Conservation (phyloP, 768 basidiomycete species). For the Trametopsis cervina region DNA sequence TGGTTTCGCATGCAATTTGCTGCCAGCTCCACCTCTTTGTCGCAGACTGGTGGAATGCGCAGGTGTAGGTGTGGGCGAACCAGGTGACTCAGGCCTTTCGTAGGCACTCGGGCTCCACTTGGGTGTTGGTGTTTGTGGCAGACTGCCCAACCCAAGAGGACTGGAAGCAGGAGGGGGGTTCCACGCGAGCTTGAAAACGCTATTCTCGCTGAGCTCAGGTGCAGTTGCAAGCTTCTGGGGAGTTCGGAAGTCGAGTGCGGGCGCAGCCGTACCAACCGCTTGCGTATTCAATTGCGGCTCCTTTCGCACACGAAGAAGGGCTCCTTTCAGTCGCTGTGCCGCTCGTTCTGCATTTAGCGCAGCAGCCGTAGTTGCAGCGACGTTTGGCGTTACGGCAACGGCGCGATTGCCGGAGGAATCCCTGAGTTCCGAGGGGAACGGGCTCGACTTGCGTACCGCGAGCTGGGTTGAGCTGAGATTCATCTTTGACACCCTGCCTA, state of each 20-base stretch:
- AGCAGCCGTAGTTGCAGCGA: slow-evolving; percentile 70
- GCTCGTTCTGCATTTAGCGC: slow-evolving; percentile 78
- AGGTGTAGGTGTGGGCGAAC: slow-evolving; percentile 5
- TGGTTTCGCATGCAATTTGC: slow-evolving; percentile 26
- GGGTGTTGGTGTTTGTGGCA: slow-evolving; percentile 1
- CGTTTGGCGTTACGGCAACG: slow-evolving; percentile 43
- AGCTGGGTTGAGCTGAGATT: slow-evolving; percentile 27
- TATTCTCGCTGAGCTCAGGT: background rate
- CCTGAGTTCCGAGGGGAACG: slow-evolving; percentile 12
- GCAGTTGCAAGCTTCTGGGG: slow-evolving; percentile 20
- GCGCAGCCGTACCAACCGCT: slow-evolving; percentile 27
- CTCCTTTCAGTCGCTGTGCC: slow-evolving; percentile 61
- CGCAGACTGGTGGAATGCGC: slow-evolving; percentile 1
- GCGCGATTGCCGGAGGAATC: slow-evolving; percentile 17
- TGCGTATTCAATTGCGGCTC: slow-evolving; percentile 63
- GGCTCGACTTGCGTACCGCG: slow-evolving; percentile 12
- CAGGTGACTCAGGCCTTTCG: slow-evolving; percentile 1
- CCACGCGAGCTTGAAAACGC: background rate
- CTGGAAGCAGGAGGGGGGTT: background rate
- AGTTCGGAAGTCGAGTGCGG: slow-evolving; percentile 19
- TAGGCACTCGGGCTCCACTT: slow-evolving; percentile 5
- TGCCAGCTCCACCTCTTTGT: slow-evolving; percentile 3
- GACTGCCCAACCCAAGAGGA: background rate
- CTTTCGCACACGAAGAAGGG: slow-evolving; percentile 51
- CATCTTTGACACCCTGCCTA: slow-evolving; percentile 46